Base-by-base conservation (phyloP, 148 eudicot species). In the Silene conica region DNA sequence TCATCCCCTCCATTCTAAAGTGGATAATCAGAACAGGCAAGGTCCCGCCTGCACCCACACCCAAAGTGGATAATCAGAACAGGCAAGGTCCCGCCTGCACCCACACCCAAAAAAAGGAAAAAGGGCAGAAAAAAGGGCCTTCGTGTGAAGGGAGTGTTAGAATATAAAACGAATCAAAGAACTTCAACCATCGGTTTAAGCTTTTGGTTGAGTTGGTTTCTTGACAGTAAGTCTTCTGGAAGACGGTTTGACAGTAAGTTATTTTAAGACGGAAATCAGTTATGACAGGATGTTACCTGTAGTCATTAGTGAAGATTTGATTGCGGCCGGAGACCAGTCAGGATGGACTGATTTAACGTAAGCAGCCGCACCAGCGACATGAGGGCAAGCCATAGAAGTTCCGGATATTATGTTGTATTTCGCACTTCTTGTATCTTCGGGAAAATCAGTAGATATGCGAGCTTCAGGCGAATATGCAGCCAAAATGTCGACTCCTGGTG, bases 281-380 rank as follows among this genome's bases (percentile, higher is more conserved):
- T 9, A 48, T n/a, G n/a, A n/a, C n/a, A n/a, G n/a, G n/a, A n/a
- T 3, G 19, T 60, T 69, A 88, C 92, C 90, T 26, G 96, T 83
- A 11, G 96, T 90, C 86, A 90, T 86, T 0, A 90, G 74, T 52
- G 96, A 87, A 3, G 96, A 90, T 80, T 81, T 88, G 6, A 90
- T 82, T 7, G 91, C 90, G 9, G 96, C 80, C 9, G 93, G 89
- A 34, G 91, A 89, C 96, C 89, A 89, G 6, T 61, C 54, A 0
- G 91, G 91, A 63, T 88, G 69, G 64, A 81, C 72, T 9, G 62
- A 58, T n/a, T 21, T 58, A 5, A n/a, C 21, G 5, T 58, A n/a
- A 58, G 62, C 23, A 13, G 22, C 62, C 18, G 62, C 62, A 18
- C 62, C 22, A 21, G 62, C 9, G 9, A 58, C 62, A 58, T 58